Conservation (phyloP, 2,329 filamentous ascomycete genomes). For the Fusarium sp. region DNA sequence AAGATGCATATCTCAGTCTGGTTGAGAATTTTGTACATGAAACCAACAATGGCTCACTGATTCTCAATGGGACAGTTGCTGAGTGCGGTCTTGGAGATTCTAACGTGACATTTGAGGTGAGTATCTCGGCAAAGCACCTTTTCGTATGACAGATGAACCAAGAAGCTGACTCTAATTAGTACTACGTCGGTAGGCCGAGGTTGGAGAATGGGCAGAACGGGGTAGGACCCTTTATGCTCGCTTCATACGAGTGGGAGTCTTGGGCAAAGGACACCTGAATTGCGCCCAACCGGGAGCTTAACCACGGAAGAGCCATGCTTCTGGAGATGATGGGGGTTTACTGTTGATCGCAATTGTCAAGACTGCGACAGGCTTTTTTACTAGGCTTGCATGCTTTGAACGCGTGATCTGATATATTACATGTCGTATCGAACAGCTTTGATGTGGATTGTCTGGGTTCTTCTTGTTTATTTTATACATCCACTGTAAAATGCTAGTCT, state of each 20-base stretch:
- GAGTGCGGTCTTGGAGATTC: constrained; percentile 60
- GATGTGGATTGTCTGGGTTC: no score
- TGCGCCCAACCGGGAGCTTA: not conserved
- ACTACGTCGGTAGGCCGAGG: constrained; percentile 23
- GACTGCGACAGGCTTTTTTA: no score
- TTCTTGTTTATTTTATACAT: no score
- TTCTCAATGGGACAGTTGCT: constrained; percentile 60
- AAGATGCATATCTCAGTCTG: constrained; percentile 46
- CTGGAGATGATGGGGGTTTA: no score
- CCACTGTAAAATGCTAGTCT: no score
- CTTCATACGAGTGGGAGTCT: constrained; percentile 37
- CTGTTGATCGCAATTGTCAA: no score
- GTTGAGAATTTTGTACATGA: constrained; percentile 56
- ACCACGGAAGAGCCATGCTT: no score
- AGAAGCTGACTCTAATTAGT: constrained; percentile 4
- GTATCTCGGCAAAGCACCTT: constrained; percentile 9
- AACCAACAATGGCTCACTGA: constrained; percentile 56
- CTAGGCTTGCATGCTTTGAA: no score
- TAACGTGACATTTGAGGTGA: constrained; percentile 60
- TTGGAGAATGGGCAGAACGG: constrained; percentile 34
- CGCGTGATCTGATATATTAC: no score
- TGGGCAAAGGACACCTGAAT: constrained; percentile 25
- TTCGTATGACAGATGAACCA: fast-evolving
- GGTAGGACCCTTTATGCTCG: constrained; percentile 36
- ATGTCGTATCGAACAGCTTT: no score